Evolutionary conservation across 305 asterid species (phyloP), one percentile per base, ranked within the genome.

Genomic region (Fraxinus albicans): DNA sequence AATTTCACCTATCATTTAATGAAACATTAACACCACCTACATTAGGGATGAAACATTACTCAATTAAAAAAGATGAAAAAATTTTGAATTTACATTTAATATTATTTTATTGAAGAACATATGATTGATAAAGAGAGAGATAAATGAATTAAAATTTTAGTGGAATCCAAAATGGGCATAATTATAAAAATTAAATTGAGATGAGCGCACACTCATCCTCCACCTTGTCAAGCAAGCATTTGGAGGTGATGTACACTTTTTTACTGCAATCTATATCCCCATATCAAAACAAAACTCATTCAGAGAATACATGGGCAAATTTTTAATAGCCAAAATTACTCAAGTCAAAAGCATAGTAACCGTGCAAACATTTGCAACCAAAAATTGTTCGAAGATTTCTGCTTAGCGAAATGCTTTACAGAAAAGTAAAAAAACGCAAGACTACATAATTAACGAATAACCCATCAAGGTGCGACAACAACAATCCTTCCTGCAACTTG

Each of bases 401-500:
- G 76, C 73, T 40, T 73, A 80, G 15, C 73, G 60, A 77, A 81
- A 63, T 79, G 53, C 83, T 25, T 77, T 84, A 73, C 84, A 73
- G 78, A 79, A 81, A 84, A 84, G 53, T 73, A 40, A 40, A 53
- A 83, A 44, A 73, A 73, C 76, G 31, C 82, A 50, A 36, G 67
- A 40, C 86, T 73, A 84, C 63, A 81, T 27, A 63, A 73, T 19
- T 6, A 35, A 55, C n/a, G 15, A 29, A 82, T 77, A 65, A 67
- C 40, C 87, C 86, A 89, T 76, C 74, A 67, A 67, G 88, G 82
- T 40, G 91, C 89, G 40, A 89, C 89, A 23, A 91, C 91, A 8
- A 79, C 90, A 73, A 88, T 87, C 63, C 91, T 87, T 81, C 94
- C 94, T 44, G 94, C 92, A 73, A 91, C 94, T 83, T 91, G 94